Evolutionary conservation across 805 yeast species (phyloP), one percentile per base, ranked within the genome.

Genomic region (Candida suzukii): DNA sequence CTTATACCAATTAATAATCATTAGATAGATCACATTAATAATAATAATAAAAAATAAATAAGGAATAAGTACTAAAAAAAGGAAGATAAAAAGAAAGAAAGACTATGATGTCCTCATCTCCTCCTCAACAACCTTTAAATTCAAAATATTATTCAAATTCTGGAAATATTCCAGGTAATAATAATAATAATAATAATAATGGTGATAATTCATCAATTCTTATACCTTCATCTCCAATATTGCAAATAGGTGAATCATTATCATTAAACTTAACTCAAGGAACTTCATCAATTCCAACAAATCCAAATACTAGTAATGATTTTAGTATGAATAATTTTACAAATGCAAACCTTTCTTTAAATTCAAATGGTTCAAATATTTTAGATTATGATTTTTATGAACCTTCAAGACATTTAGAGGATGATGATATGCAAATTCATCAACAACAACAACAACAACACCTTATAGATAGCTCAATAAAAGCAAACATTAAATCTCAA

Each of bases 61-160:
- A n/a, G n/a, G n/a, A n/a, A n/a, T n/a, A n/a, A n/a, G n/a, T n/a
- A n/a, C n/a, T n/a, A n/a, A n/a, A n/a, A n/a, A n/a, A n/a, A n/a
- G n/a, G n/a, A n/a, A n/a, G n/a, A n/a, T n/a, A n/a, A n/a, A n/a
- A n/a, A n/a, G n/a, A n/a, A n/a, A n/a, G n/a, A n/a, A n/a, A 25
- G 17, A 49, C 27, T 31, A 60, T 60, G 64, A 60, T 60, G 64
- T 57, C 64, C 42, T 60, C 64, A 49, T 58, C 63, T 36, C 64
- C 64, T 38, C 61, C 57, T 24, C 50, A 49, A 37, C 50, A 47
- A 40, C 38, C 46, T 24, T 42, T 49, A 18, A 46, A 51, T 13
- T 46, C 51, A 29, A 25, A 36, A 19, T 36, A n/a, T 22, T 24
- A 36, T 14, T 8, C 38, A 13, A 45, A 12, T 25, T 3, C 38